Base-by-base conservation (phyloP, 257 asterid species). In the Echites panduratus region DNA sequence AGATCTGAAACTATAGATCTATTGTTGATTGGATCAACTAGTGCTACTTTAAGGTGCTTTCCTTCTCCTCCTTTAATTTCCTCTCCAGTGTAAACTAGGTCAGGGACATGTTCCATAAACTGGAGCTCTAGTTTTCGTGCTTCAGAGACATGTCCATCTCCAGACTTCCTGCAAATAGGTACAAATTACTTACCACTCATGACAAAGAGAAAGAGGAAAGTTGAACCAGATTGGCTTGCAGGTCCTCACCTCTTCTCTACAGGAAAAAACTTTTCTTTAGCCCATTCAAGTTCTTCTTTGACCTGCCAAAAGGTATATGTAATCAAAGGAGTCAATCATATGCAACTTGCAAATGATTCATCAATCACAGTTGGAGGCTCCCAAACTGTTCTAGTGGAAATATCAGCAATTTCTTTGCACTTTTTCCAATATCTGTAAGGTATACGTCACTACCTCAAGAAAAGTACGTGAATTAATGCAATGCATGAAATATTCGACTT, bases 41-140 rank as follows among this genome's bases (percentile, higher is more conserved):
- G 80, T 41, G 76, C 85, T 52, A 88, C 72, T 74, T 32, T 63
- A 53, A 86, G 57, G 26, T 78, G 19, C 13, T 49, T 49, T 16
- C 68, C 78, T 8, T 48, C 72, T 74, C 67, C 68, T 27, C 86
- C 87, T 72, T 63, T 44, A 20, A 88, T 84, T 16, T 22, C 70
- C 62, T 66, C 58, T n/a, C 92, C 86, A 3, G 90, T 84, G 45
- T 75, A 79, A 52, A 83, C 82, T 12, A 69, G 76, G 24, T 0
- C 48, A 29, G 77, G 77, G 12, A 88, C 82, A 35, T 85, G 74
- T 12, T 79, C 80, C 27, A 69, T 72, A 74, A 87, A 83, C 77
- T 76, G 73, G 41, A 64, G 69, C 49, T 64, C 49, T 19, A 64
- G 49, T 64, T 64, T 16, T 64, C 49, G 69, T 3, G 9, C 17